Base-by-base conservation (phyloP, 1,284 basidiomycete species). In the Puccinia horiana region DNA sequence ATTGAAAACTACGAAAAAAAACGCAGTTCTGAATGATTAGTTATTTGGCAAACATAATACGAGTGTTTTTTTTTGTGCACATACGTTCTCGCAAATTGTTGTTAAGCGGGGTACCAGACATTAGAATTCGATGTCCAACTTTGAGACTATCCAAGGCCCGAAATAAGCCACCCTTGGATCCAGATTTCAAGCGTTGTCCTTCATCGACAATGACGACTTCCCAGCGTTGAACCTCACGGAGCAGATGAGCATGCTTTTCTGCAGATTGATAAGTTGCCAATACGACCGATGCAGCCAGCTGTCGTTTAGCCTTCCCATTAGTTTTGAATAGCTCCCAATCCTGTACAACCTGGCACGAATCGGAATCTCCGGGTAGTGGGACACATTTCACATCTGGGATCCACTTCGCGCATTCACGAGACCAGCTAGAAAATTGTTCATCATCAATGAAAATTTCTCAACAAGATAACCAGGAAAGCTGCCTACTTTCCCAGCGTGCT, bases 31-130 rank as follows among this genome's bases (percentile, higher is more conserved):
- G 20, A 11, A 40, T 3, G 23, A 65, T 65, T 12, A 52, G 54
- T 23, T 58, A 63, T 44, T 72, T 14, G 37, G 14, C 16, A 37
- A 49, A 76, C 54, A 61, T 20, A 42, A 37, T 49, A 35, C 40
- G 42, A 29, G 1, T 35, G n/a, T 65, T 20, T 67, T 37, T 23
- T 44, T 8, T 11, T n/a, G 29, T 20, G 56, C 14, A 56, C 81
- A 69, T 44, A 82, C 81, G 81, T 83, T 99, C 96, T 76, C 94
- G 91, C 52, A 98, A 92, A 85, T 97, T 98, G 88, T 98, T 98
- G 87, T 99, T 98, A 76, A 99, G 88, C 1, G 96, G 96, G 0
- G 97, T 98, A 90, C 95, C 95, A 23, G 96, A 97, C 90, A 98
- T 93, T 77, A 98, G 92, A 63, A 98, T 89, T 26, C 94, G 91